phyloP scores from a whole-genome alignment of 176 grass and related monocot genomes.

The Leersia perrieri region DNA sequence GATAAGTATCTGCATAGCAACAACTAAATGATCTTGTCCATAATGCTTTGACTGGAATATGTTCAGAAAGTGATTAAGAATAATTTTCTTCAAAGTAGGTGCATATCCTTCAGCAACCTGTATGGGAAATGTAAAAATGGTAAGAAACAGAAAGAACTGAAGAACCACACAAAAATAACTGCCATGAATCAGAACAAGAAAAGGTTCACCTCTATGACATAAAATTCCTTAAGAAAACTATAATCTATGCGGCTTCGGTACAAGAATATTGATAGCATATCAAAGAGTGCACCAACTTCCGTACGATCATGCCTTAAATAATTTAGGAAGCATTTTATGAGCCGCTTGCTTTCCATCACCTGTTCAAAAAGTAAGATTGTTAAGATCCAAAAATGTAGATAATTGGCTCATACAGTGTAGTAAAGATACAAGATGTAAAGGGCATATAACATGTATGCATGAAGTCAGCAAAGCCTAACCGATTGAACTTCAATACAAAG shows the following conservation, averaged over 20 bases:
- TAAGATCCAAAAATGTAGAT: background rate
- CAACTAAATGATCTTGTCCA: conserved; percentile 96
- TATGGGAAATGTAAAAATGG: conserved; percentile 11
- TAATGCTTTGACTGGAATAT: conserved; percentile 95
- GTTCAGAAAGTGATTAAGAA: conserved; percentile 86
- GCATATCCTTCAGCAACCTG: conserved; percentile 96
- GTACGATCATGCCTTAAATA: conserved; percentile 81
- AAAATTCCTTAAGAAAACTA: conserved; percentile 96
- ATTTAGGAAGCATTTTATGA: conserved; percentile 98
- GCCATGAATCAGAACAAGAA: background rate
- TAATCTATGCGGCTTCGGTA: conserved; percentile 95
- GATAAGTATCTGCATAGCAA: conserved; percentile 98
- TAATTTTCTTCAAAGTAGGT: conserved; percentile 84
- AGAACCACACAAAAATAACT: conserved; percentile 15
- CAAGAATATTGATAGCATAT: conserved; percentile 99
- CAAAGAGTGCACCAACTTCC: conserved; percentile 94
- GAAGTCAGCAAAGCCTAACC: background rate
- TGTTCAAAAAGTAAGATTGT: conserved; percentile 38
- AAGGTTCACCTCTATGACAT: conserved; percentile 84
- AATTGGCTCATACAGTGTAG: background rate
- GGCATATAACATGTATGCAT: background rate
- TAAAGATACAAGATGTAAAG: background rate
- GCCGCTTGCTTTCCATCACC: conserved; percentile 99
- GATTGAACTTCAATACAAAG: background rate
- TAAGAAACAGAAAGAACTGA: conserved; percentile 30